Base-by-base conservation (phyloP, 768 basidiomycete species). In the Termitomyces sp. region DNA sequence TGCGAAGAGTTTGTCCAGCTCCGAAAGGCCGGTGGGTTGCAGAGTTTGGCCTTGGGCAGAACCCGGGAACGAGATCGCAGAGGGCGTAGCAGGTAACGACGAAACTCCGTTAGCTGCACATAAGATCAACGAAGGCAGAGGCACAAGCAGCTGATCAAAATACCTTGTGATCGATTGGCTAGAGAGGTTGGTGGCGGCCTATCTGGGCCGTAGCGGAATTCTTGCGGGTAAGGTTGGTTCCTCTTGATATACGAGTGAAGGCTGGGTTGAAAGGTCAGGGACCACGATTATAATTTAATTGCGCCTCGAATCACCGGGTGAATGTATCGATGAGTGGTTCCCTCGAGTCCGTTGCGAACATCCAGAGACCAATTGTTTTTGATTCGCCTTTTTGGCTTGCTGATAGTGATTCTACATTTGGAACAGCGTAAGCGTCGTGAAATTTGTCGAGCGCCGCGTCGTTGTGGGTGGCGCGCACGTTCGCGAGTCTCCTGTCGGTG, bases 301-400 rank as follows among this genome's bases (percentile, higher is more conserved):
- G 32, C 63, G 51, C 25, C 42, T 61, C 46, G n/a, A 63, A 61
- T 60, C 48, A 63, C 57, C 61, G 61, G 51, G 59, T 55, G 48
- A 68, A 57, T 20, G 46, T 58, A 54, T 89, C 84, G 54, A 83
- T 82, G 75, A 93, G 79, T 29, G 87, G 83, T 70, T 91, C 89
- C 45, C 89, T 81, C 20, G 85, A 82, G 51, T 87, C 86, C 7
- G 84, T 84, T 8, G 85, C 79, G 67, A 86, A 84, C 73, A 86
- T 88, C 92, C 91, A 94, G 10, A 93, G 74, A 15, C 89, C 89
- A 60, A 91, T 81, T 1, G 84, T 88, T 49, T 77, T 77, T 2
- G 81, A 74, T 29, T 72, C 76, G 17, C 86, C 88, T 68, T 88
- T 88, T 65, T 83, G 79, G 48, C 76, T 76, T 7, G 78, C 73